Evolutionary conservation across 176 grass and related monocot genomes (phyloP), one percentile per base, ranked within the genome.

Genomic region (Bromus sterilis): DNA sequence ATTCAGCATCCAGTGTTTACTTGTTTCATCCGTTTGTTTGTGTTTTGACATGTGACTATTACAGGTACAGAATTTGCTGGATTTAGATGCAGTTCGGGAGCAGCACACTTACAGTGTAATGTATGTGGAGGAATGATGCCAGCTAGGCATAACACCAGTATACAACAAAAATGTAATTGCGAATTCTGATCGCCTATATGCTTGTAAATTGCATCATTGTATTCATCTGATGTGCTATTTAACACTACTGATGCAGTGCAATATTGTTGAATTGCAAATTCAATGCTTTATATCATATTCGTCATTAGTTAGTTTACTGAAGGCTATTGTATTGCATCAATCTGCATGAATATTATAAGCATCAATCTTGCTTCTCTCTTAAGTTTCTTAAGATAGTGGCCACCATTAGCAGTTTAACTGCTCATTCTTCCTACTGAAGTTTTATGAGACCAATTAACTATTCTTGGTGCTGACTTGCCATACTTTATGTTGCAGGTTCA

Each of bases 41-140:
- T 32, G 56, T 32, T 63, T 69, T 68, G 35, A 57, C 36, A 53
- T 80, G 61, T 84, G 64, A 20, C 69, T 87, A 77, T 80, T 76
- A 13, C 85, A 99, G 96, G 89, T 9, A 82, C 36, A 57, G 91
- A 93, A 87, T 80, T 95, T 89, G 73, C 74, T 93, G 96, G 96
- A 78, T 99, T 91, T 87, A 90, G 91, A 90, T 93, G 96, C 78
- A 93, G 78, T 34, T 43, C 76, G 23, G 77, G 87, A 80, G 88
- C 89, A 75, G 44, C 83, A 35, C 96, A 99, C 63, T 88, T 91
- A 77, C 87, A 91, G n/a, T 99, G 96, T 78, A 69, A 86, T 70
- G 91, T 76, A 67, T 95, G 93, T 85, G 82, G 89, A 78, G 86
- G 81, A 58, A 76, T 88, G 86, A 95, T 99, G 89, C 93, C 96